Percentiles rank a stretch among this genome's conserved stretches.
phyloP scores from a whole-genome alignment of 2,329 filamentous ascomycete species.

The Neurospora crassa region DNA sequence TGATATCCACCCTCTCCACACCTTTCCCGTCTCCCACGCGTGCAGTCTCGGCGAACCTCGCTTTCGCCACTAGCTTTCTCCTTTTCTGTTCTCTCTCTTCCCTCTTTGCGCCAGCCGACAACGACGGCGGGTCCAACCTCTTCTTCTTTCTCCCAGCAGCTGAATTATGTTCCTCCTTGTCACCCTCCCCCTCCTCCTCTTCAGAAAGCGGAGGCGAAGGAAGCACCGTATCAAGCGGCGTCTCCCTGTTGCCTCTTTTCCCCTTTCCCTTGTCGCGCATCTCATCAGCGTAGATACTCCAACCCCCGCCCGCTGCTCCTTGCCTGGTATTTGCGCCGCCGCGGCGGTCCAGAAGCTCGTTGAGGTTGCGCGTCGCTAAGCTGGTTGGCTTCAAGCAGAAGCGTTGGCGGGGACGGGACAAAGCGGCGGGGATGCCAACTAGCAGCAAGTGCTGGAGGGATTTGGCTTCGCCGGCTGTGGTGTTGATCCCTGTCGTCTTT shows the following conservation, averaged over 20 bases:
- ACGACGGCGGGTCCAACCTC: conserved; percentile 6
- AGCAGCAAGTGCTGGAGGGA: conserved; percentile 63
- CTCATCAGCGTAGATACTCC: conserved; percentile 68
- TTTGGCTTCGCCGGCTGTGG: conserved; percentile 39
- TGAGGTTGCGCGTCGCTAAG: conserved; percentile 61
- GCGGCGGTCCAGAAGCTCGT: conserved; percentile 57
- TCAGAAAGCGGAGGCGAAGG: conserved; percentile 39
- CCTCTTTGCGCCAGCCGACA: conserved; percentile 19
- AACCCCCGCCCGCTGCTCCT: conserved; percentile 67
- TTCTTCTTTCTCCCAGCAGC: neutral
- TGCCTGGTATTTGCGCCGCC: conserved; percentile 51
- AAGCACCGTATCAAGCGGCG: conserved; percentile 43
- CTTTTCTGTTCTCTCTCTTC: conserved; percentile 41
- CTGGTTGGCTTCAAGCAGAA: conserved; percentile 60
- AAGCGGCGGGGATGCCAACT: conserved; percentile 71
- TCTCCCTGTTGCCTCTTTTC: conserved; percentile 23
- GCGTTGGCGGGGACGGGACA: conserved; percentile 64
- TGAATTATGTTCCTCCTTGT: conserved; percentile 6
- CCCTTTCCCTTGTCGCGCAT: conserved; percentile 23
- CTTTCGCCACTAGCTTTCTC: conserved; percentile 50
- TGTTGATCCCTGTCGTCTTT: neutral
- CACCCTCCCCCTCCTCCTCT: conserved; percentile 21
- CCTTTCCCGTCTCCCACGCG: conserved; percentile 47
- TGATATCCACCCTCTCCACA: conserved; percentile 51
- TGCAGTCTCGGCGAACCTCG: conserved; percentile 59